Conservation (phyloP, 805 yeast genomes). For the Wickerhamomyces sydowiorum region DNA sequence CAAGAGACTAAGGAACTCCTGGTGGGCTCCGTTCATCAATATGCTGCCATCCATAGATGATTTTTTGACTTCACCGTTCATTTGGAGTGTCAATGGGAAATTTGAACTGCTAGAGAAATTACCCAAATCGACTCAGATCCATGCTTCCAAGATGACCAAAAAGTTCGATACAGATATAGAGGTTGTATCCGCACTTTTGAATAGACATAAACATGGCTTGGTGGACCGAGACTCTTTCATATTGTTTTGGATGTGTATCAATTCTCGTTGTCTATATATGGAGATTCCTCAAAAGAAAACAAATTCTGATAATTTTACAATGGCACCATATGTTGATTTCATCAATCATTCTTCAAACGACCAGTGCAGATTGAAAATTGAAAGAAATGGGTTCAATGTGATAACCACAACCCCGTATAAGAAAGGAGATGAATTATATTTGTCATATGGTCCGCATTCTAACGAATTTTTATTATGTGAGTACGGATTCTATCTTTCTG, state of each 20-base stretch:
- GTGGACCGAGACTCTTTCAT: conserved; percentile 28
- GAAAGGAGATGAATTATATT: conserved; percentile 50
- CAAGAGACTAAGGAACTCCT: conserved; percentile 34
- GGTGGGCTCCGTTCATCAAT: conserved; percentile 66
- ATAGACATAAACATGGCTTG: background rate
- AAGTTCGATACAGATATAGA: conserved; percentile 43
- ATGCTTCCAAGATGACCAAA: conserved; percentile 33
- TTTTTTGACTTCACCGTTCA: conserved; percentile 52
- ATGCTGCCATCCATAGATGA: conserved; percentile 56
- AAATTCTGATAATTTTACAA: conserved; percentile 64
- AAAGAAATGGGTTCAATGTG: conserved; percentile 48
- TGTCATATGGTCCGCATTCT: conserved; percentile 86
- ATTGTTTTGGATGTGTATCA: conserved; percentile 83
- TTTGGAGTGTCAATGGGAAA: conserved; percentile 44
- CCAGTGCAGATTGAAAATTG: conserved; percentile 46
- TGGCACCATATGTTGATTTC: conserved; percentile 90
- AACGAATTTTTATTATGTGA: conserved; percentile 79
- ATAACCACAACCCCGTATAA: conserved; percentile 29
- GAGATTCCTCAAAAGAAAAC: conserved; percentile 49
- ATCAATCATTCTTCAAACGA: conserved; percentile 59
- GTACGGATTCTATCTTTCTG: conserved; percentile 68
- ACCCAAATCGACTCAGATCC: conserved; percentile 37
- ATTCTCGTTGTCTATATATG: conserved; percentile 87
- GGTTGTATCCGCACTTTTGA: conserved; percentile 23
- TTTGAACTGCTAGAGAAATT: conserved; percentile 28